phyloP scores from a whole-genome alignment of 768 basidiomycete genomes.

The Rhodosporidiobolus odoratus region DNA sequence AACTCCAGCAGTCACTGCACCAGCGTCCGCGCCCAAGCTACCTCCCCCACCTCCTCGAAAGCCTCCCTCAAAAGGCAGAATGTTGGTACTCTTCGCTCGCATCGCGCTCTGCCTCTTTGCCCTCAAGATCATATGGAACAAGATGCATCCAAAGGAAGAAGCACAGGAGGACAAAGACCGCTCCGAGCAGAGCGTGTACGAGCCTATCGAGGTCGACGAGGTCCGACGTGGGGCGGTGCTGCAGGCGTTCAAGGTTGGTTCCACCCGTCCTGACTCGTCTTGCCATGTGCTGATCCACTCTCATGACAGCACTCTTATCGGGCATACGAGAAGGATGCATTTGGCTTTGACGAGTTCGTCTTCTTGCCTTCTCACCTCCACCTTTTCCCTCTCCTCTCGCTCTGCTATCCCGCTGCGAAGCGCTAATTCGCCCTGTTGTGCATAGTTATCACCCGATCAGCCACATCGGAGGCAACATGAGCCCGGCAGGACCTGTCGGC shows the following conservation, averaged over 20 bases:
- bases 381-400: neutral
- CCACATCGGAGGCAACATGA: conserved; percentile 69
- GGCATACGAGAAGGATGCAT: conserved; percentile 82
- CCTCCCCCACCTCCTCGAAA: neutral
- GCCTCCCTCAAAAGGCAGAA: neutral
- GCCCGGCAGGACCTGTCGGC: conserved; percentile 59
- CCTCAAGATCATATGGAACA: conserved; percentile 1
- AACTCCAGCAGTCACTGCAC: neutral
- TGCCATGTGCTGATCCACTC: neutral
- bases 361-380: too few species aligned
- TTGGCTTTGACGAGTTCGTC: conserved; percentile 65
- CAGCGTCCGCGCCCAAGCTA: neutral
- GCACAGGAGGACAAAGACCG: too few species aligned
- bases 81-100: neutral
- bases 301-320: conserved; percentile 68
- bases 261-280: neutral
- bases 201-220: conserved; percentile 50
- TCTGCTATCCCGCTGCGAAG: neutral
- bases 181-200: too few species aligned
- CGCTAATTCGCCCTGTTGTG: too few species aligned
- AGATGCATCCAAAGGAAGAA: neutral
- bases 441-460: conserved; percentile 74
- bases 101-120: conserved; percentile 1
- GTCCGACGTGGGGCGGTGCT: conserved; percentile 65
- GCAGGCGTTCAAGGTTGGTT: conserved; percentile 66